phyloP scores from a whole-genome alignment of 2,329 filamentous ascomycete genomes.

The Fusarium napiforme region DNA sequence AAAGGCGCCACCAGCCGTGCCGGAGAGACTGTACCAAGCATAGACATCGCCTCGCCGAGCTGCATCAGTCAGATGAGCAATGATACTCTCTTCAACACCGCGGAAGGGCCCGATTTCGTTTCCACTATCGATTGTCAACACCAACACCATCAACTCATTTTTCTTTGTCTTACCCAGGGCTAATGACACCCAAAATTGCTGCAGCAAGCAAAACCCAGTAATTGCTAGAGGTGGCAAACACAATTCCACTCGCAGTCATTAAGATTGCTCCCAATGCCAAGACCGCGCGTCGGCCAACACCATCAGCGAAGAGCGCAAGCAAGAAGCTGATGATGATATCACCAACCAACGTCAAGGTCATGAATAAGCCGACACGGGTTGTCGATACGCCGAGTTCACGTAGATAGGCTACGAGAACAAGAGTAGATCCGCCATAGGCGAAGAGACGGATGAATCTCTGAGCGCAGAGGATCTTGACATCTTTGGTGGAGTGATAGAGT shows the following conservation, averaged over 20 bases:
- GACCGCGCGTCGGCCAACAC: constrained; percentile 64
- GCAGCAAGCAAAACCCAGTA: constrained; percentile 69
- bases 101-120: constrained; percentile 73
- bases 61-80: constrained; percentile 64
- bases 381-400: constrained; percentile 61
- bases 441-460: constrained; percentile 71
- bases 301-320: constrained; percentile 69
- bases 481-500: constrained; percentile 32
- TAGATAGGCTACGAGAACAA: constrained; percentile 68
- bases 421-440: constrained; percentile 69
- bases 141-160: rapidly evolving
- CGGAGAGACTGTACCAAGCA: constrained; percentile 70
- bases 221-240: constrained; percentile 63
- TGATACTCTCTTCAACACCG: constrained; percentile 69
- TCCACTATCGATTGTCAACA: constrained; percentile 54
- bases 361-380: constrained; percentile 68
- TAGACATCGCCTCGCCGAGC: constrained; percentile 65
- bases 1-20: constrained; percentile 68
- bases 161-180: constrained; percentile 55
- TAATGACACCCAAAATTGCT: constrained; percentile 70
- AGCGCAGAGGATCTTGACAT: constrained; percentile 63
- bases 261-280: constrained; percentile 64
- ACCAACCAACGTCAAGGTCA: constrained; percentile 71
- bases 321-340: constrained; percentile 69
- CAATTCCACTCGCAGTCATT: constrained; percentile 66